Base-by-base conservation (phyloP, 345 rosid genomes). In the Firmiana major region DNA sequence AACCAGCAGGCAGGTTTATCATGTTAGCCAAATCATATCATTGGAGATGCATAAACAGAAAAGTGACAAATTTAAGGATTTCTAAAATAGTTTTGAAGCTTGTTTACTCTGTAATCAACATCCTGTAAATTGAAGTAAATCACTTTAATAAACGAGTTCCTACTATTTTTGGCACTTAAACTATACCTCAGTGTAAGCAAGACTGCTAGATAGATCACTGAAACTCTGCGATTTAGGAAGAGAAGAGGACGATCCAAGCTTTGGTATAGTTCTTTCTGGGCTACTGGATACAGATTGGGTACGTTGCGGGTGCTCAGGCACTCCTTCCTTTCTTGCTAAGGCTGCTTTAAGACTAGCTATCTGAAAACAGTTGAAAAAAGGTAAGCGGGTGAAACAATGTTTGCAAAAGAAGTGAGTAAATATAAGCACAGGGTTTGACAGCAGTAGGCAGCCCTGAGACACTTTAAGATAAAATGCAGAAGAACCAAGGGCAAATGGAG, bases 311-410 rank as follows among this genome's bases (percentile, higher is more conserved):
- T 74, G 83, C 80, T 86, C 88, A 11, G 75, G 75, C 70, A 85
- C 82, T 79, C 79, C 90, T 8, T 87, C 97, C 85, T 87, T 92
- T 81, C 84, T 88, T 43, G 87, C 90, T 75, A 90, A 80, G 76
- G 97, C 94, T 75, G 90, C 82, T 85, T 90, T 93, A 65, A 92
- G 92, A 80, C 78, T 85, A 60, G 91, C 90, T 74, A 93, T 90
- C 98, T 94, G 84, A 26, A 83, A 75, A 46, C 58, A 55, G 48
- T 43, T 5, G 21, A 28, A 13, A 31, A 10, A 19, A 45, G 28
- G 34, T 54, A 28, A 63, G 12, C n/a, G 8, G 62, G 28, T 9
- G 36, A 48, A 73, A 59, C 17, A 31, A 78, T 62, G 53, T 8
- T 60, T 71, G 26, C 31, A 13, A 36, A 17, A 59, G 11, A 21